phyloP scores from a whole-genome alignment of 163 green algal species.

The Chloromonas sp. region DNA sequence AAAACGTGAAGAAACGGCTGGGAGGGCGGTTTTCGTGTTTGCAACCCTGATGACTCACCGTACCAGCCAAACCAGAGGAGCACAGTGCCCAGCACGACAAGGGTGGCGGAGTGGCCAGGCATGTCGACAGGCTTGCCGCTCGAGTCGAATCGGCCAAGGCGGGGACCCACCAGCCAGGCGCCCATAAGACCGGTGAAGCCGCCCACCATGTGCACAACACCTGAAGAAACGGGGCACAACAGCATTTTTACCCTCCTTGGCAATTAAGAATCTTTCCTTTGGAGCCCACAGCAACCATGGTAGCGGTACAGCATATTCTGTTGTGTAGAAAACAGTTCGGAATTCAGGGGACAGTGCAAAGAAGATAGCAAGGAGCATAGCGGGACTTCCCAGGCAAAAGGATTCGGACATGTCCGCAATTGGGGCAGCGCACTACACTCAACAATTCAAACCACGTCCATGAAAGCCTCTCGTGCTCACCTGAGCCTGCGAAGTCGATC shows the following conservation, averaged over 20 bases:
- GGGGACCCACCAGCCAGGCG: constrained; percentile 62
- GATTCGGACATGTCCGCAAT: too few species aligned
- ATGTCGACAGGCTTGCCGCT: constrained; percentile 71
- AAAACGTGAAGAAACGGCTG: too few species aligned
- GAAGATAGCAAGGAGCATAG: too few species aligned
- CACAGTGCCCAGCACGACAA: constrained; percentile 81
- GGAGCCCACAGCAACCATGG: not conserved
- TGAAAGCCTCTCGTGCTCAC: not conserved
- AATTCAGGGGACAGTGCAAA: too few species aligned
- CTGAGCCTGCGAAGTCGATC: constrained; percentile 68
- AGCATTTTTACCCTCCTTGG: too few species aligned
- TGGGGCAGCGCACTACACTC: too few species aligned
- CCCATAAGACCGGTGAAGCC: constrained; percentile 60
- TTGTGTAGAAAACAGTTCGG: not conserved
- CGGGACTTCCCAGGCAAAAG: too few species aligned
- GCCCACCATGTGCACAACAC: constrained; percentile 73
- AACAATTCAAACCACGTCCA: too few species aligned
- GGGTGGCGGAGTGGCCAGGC: constrained; percentile 67
- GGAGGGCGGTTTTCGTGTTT: too few species aligned
- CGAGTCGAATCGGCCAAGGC: constrained; percentile 73
- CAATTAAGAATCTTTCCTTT: too few species aligned
- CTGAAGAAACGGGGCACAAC: constrained; percentile 8
- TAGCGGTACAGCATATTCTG: not conserved
- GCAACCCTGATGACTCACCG: not conserved
- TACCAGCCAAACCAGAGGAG: constrained; percentile 92